phyloP scores from a whole-genome alignment of 2,329 filamentous ascomycete species.

The Beauveria bassiana region DNA sequence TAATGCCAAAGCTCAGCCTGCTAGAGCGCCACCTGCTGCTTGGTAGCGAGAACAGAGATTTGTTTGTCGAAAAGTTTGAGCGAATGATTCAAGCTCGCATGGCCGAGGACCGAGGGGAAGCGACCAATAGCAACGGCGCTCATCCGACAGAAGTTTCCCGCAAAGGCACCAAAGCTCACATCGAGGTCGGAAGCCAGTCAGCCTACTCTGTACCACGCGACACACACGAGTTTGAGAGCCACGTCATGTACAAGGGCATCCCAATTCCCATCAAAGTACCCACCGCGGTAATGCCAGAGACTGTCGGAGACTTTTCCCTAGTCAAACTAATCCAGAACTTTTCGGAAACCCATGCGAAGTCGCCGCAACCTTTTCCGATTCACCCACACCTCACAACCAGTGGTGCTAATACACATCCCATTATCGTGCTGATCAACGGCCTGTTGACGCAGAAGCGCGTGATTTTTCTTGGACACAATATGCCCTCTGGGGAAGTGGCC shows the following conservation, averaged over 20 bases:
- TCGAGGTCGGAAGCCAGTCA: constrained; percentile 46
- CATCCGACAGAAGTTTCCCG: constrained; percentile 45
- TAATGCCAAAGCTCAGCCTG: constrained; percentile 78
- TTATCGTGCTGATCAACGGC: constrained; percentile 90
- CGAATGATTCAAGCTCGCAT: constrained; percentile 82
- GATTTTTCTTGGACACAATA: constrained; percentile 91
- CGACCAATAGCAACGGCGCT: constrained; percentile 31
- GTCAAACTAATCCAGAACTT: constrained; percentile 97
- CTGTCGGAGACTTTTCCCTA: constrained; percentile 93
- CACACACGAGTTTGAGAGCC: constrained; percentile 95
- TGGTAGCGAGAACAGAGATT: constrained; percentile 85
- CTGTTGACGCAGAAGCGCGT: constrained; percentile 93
- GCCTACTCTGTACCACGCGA: constrained; percentile 77
- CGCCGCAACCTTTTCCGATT: constrained; percentile 73
- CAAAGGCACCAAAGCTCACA: constrained; percentile 54
- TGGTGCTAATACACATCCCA: constrained; percentile 81
- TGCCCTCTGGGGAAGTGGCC: constrained; percentile 90
- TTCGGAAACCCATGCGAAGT: constrained; percentile 70
- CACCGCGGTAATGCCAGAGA: constrained; percentile 87
- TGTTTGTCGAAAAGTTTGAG: constrained; percentile 97
- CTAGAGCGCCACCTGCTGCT: constrained; percentile 83
- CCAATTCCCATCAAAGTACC: constrained; percentile 96
- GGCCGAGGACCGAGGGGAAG: constrained; percentile 50
- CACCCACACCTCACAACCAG: constrained; percentile 93
- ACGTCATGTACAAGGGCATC: constrained; percentile 91